Percentiles rank a stretch among this genome's conserved stretches.
Conservation (phyloP, 1,284 basidiomycete genomes). For the Neotropicomus parvogracilis region DNA sequence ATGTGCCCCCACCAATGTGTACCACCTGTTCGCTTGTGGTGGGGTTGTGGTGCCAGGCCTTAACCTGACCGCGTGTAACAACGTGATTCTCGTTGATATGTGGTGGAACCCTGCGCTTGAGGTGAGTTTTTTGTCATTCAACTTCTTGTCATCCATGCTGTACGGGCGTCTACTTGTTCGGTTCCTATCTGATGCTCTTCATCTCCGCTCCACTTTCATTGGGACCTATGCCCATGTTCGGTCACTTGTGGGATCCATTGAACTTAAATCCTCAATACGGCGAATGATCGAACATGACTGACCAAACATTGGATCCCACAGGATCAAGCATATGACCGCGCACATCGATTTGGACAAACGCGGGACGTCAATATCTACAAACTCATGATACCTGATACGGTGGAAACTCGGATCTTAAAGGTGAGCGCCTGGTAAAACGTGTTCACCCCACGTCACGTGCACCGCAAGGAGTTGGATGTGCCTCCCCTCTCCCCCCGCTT, state of each 20-base stretch:
- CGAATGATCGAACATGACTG: not conserved
- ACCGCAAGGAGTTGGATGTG: not conserved
- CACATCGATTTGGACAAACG: constrained; percentile 86
- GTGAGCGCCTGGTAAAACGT: constrained; percentile 32
- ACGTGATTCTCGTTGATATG: constrained; percentile 87
- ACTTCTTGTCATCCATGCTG: constrained; percentile 5
- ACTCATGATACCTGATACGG: constrained; percentile 82
- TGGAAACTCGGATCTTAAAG: constrained; percentile 84
- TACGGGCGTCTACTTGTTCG: constrained; percentile 1
- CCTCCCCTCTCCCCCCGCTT: not conserved
- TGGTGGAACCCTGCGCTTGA: constrained; percentile 96
- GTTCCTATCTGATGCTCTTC: not conserved
- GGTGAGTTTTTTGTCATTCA: constrained; percentile 36
- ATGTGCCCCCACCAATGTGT: not conserved
- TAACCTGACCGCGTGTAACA: constrained; percentile 92
- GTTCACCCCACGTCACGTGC: not conserved
- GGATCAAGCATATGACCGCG: constrained; percentile 94
- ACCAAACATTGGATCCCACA: constrained; percentile 25
- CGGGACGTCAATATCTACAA: constrained; percentile 91
- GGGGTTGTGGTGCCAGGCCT: constrained; percentile 51
- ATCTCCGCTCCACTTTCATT: not conserved
- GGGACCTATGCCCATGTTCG: not conserved
- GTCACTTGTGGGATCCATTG: not conserved
- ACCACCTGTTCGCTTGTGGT: constrained; percentile 3
- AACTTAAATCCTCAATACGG: not conserved